Evolutionary conservation across 1,139 yeast species (phyloP).

Genomic region (Suhomyces bokatorum): DNA sequence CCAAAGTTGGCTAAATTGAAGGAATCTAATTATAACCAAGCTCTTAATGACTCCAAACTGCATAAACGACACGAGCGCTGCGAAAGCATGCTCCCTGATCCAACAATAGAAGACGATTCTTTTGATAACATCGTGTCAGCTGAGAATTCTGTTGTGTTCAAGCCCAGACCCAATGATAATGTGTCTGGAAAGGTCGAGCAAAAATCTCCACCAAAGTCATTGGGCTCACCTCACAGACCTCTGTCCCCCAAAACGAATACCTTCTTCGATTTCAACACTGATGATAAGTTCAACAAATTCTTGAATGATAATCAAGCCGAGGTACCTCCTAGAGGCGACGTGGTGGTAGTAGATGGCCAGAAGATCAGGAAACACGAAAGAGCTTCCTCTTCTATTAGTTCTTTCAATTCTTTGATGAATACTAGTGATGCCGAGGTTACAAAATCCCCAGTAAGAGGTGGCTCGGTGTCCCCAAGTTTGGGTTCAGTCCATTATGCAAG

Average conservation of each 20-base stretch:
- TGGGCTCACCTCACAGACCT: conserved; percentile 8
- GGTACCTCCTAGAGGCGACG: conserved; percentile 43
- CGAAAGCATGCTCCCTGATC: conserved; percentile 18
- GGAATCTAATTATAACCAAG: neutral
- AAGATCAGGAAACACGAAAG: conserved; percentile 26
- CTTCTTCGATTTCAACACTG: conserved; percentile 18
- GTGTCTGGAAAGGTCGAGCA: neutral
- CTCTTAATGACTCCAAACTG: neutral
- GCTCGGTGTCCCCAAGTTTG: conserved; percentile 5
- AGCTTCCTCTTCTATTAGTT: conserved; percentile 28
- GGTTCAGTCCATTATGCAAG: neutral
- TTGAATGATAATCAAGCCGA: conserved; percentile 31
- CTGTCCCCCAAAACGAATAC: conserved; percentile 14
- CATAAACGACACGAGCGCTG: conserved; percentile 10
- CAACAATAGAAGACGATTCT: conserved; percentile 15
- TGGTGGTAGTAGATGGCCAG: conserved; percentile 22
- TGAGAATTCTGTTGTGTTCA: conserved; percentile 1
- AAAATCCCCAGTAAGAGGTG: conserved; percentile 7
- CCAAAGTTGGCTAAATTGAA: neutral
- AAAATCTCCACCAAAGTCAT: too few relatives aligned
- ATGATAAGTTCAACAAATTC: conserved; percentile 23
- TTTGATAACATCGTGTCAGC: conserved; percentile 3
- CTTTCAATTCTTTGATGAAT: conserved; percentile 23
- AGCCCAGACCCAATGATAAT: neutral
- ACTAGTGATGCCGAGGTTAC: conserved; percentile 4